phyloP scores from a whole-genome alignment of 2,329 filamentous ascomycete genomes.

The Aspergillus terreus region DNA sequence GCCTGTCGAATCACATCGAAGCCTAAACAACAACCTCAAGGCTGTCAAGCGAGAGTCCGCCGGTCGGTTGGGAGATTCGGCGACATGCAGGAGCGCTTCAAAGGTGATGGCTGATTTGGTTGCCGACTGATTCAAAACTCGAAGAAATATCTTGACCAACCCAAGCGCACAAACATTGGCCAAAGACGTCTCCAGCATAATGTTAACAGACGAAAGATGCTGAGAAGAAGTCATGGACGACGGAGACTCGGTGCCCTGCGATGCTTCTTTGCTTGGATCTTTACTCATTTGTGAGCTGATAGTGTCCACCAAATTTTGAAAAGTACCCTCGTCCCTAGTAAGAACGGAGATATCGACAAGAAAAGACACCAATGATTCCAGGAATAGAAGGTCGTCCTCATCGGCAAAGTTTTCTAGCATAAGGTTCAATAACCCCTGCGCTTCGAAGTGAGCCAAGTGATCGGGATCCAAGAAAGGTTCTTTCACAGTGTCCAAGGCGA shows the following conservation, averaged over 20 bases:
- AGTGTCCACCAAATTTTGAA: constrained; percentile 30
- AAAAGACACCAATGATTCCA: constrained; percentile 38
- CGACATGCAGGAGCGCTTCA: constrained; percentile 61
- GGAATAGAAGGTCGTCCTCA: constrained; percentile 36
- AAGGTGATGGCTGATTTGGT: constrained; percentile 63
- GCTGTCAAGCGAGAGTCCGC: constrained; percentile 68
- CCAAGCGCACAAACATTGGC: constrained; percentile 67
- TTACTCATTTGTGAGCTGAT: constrained; percentile 34
- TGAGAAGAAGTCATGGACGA: constrained; percentile 22
- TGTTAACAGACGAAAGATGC: constrained; percentile 27
- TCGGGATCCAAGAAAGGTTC: constrained; percentile 35
- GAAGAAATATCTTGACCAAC: constrained; percentile 72
- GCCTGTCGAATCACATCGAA: constrained; percentile 78
- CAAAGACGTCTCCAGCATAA: constrained; percentile 29
- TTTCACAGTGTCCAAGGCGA: constrained; percentile 37
- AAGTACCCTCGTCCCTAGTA: constrained; percentile 27
- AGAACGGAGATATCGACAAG: constrained; percentile 31
- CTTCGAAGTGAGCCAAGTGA: constrained; percentile 26
- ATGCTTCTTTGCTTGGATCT: constrained; percentile 29
- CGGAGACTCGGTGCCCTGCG: constrained; percentile 40
- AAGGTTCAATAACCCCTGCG: constrained; percentile 29
- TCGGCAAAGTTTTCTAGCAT: constrained; percentile 33
- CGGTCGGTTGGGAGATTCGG: constrained; percentile 57
- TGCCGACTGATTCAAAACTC: constrained; percentile 63
- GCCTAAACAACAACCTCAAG: constrained; percentile 74